Percentiles rank a stretch among this genome's conserved stretches.
phyloP scores from a whole-genome alignment of 306 rosid species.

The Astragalus membranaceus region DNA sequence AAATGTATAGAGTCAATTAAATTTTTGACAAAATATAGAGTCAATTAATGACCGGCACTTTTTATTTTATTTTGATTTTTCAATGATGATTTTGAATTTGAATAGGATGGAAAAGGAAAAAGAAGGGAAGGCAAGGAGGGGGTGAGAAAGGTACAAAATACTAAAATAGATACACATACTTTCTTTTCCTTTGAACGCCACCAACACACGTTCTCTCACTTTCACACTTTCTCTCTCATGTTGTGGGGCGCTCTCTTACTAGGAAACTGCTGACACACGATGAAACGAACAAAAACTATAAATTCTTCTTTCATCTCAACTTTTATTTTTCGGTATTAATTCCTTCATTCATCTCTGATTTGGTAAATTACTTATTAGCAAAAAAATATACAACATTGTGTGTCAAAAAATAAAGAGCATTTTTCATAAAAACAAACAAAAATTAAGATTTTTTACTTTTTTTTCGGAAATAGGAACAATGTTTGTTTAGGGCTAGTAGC shows the following conservation, averaged over 20 bases:
- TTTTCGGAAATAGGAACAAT: neutral
- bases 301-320: neutral
- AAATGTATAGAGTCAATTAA: no score
- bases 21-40: no score
- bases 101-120: neutral
- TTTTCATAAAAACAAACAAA: no score
- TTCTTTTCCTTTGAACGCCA: constrained; percentile 28
- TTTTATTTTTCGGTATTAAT: no score
- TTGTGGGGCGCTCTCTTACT: constrained; percentile 2
- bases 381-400: no score
- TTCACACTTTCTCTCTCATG: neutral
- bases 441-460: neutral
- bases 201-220: neutral
- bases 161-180: neutral
- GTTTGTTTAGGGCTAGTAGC: neutral
- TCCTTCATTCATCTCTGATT: neutral
- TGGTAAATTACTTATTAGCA: neutral
- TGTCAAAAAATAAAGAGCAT: no score
- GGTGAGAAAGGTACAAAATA: neutral
- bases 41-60: no score
- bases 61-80: neutral
- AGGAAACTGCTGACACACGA: constrained; percentile 10
- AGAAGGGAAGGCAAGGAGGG: neutral
- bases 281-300: neutral
- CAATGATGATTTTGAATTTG: neutral